Base-by-base conservation (phyloP, 805 yeast genomes). In the Saturnispora diversa region DNA sequence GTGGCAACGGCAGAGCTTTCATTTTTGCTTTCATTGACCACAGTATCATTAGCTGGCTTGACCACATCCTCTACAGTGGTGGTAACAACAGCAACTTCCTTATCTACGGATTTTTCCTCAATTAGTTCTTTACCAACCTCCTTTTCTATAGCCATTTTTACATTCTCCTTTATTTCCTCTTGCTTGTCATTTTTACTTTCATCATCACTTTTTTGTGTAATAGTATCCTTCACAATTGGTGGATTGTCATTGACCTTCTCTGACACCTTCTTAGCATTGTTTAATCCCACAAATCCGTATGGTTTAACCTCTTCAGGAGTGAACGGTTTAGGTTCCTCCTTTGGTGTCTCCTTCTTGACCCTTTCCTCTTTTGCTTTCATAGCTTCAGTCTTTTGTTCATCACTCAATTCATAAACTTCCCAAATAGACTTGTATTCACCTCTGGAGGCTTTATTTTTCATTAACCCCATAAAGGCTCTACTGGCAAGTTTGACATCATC, bases 401-500 rank as follows among this genome's bases (percentile, higher is more conserved):
- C 72, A 2, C 66, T 74, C 22, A 62, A 54, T 6, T 68, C 68
- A 46, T 74, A 69, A 48, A 79, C 77, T 15, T 80, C 83, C 70
- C 77, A 72, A 34, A 68, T 47, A 0, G 62, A 59, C 27, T 63
- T 66, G 16, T 72, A 58, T 32, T 77, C 65, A 9, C 22, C 37
- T 30, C 23, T 39, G 13, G 25, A 15, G 5, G 10, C 10, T 17
- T 26, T 27, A 1, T 84, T 74, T 42, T 70, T 73, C 19, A 82
- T 59, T 45, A 78, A 78, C 0, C 86, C 88, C 38, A 74, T 62
- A 39, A 83, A 65, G 2, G 92, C 88, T 56, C 69, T 75, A 0
- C 86, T 77, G 1, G 95, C 80, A 26, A 88, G 63, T 52, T 75
- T 82, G 50, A 88, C 69, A 59, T 88, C 97, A 40, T 84, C 88